Conservation (phyloP, 129 eudicot genomes). For the Dittrichia graveolens region DNA sequence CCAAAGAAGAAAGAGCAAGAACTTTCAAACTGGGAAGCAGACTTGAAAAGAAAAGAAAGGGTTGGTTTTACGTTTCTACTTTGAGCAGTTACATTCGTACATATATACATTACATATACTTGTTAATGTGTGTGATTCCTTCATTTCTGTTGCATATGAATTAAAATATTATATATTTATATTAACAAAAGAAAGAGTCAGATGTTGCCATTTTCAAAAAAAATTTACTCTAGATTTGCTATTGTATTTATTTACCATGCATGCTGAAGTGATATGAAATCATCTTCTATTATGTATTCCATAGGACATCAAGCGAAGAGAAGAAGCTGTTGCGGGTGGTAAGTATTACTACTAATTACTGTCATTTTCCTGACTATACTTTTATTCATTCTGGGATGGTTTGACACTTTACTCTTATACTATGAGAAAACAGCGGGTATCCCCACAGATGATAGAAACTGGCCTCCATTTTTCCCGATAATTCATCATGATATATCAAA, state of each 20-base stretch:
- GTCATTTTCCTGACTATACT: slow-evolving; percentile 7
- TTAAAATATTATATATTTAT: no score
- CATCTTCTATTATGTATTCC: slow-evolving; percentile 26
- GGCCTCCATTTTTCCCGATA: slow-evolving; percentile 97
- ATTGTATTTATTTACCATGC: neutral
- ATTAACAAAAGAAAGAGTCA: no score
- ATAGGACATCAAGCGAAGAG: slow-evolving; percentile 63
- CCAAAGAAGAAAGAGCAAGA: slow-evolving; percentile 74
- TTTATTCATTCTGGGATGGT: slow-evolving; percentile 6
- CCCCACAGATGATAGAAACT: slow-evolving; percentile 78
- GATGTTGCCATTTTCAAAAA: no score
- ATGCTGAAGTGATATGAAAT: slow-evolving; percentile 8
- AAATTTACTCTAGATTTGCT: no score
- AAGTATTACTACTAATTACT: slow-evolving; percentile 15
- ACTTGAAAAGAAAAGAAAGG: slow-evolving; percentile 81
- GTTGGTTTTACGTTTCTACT: slow-evolving; percentile 40
- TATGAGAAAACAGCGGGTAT: slow-evolving; percentile 59
- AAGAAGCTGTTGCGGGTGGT: slow-evolving; percentile 30
- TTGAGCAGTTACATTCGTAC: no score
- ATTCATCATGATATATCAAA: slow-evolving; percentile 98
- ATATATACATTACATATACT: no score
- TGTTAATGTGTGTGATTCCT: no score
- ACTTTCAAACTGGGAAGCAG: slow-evolving; percentile 85
- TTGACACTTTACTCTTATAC: slow-evolving; percentile 21
- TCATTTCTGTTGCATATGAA: no score